A percentile compares a stretch with the other conserved stretches of the same genome.
Evolutionary conservation across 192 early-diverging fungal genomes (phyloP).

Genomic region (Paraglomus occultum): DNA sequence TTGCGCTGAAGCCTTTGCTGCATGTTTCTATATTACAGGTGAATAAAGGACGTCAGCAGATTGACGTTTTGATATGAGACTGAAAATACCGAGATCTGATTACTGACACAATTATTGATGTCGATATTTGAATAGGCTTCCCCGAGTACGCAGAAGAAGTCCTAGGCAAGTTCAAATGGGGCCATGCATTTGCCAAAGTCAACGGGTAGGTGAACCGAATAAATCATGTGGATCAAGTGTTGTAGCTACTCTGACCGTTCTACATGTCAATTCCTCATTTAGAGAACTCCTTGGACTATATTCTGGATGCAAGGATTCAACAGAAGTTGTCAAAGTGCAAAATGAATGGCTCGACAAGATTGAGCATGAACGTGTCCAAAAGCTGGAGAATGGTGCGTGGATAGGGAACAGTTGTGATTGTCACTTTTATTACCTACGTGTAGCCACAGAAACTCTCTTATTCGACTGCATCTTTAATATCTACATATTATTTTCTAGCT

Average conservation of each 20-base stretch:
- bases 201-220: conserved; percentile 59
- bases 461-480: conserved; percentile 6
- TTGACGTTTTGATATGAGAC: background rate
- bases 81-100: background rate
- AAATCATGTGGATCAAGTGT: too few relatives aligned
- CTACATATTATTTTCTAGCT: conserved; percentile 14
- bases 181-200: conserved; percentile 87
- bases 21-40: conserved; percentile 87
- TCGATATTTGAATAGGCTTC: conserved; percentile 40
- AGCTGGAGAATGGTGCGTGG: conserved; percentile 37
- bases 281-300: conserved; percentile 77
- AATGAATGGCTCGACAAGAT: conserved; percentile 78
- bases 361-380: conserved; percentile 60
- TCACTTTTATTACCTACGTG: background rate
- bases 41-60: background rate
- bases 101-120: background rate
- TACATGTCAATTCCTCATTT: background rate
- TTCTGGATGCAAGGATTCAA: conserved; percentile 67
- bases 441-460: conserved; percentile 6
- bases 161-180: conserved; percentile 92
- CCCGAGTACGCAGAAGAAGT: conserved; percentile 67
- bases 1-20: conserved; percentile 97
- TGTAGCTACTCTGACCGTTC: background rate
- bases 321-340: conserved; percentile 71
- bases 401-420: too few relatives aligned